Evolutionary conservation across 2,329 filamentous ascomycete genomes (phyloP), one percentile per base, ranked within the genome.

Genomic region (Cadophora malorum): DNA sequence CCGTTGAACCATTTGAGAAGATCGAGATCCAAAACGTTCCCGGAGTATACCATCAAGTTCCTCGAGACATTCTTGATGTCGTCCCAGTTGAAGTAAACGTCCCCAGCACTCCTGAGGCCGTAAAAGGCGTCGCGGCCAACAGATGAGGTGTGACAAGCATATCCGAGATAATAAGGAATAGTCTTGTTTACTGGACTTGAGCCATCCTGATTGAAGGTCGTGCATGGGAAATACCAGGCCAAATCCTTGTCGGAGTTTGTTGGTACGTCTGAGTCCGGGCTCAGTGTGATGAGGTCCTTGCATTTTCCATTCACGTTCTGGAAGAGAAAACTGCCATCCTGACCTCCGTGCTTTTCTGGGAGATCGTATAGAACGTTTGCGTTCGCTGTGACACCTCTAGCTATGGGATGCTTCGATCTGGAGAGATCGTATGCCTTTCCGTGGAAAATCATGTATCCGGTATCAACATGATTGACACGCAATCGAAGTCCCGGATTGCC

Each of bases 271-370:
- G 94, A 96, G 65, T 83, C 83, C 1, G 85, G 78, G 0, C 91
- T 87, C 8, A 85, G 80, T 0, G 88, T 97, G 77, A 99, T 97
- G 66, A 98, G 81, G 10, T 86, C 91, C 81, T 98, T 99, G 86
- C 96, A 99, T 70, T 91, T 92, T 59, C 96, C 96, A 75, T 99
- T 99, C 79, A 99, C 96, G 73, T 98, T 97, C 79, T 99, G 96
- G 81, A 99, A 99, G 76, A 99, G 82, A 78, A 99, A 99, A 77
- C 94, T 98, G 67, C 93, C 95, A 78, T 99, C 96, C 79, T 92
- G 87, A n/a, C 94, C 96, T 65, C 90, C 90, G 74, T 95, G 88
- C 76, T 92, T 92, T 73, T 91, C 87, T 0, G 90, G 86, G n/a
- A 97, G 82, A 78, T 97, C 94, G 76, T 89, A 98, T 16, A 99